These are phyloP conservation scores for Neurospora sp. DNA, from an alignment of 495 filamentous ascomycete species.

Conservation along the genomic window DNA sequence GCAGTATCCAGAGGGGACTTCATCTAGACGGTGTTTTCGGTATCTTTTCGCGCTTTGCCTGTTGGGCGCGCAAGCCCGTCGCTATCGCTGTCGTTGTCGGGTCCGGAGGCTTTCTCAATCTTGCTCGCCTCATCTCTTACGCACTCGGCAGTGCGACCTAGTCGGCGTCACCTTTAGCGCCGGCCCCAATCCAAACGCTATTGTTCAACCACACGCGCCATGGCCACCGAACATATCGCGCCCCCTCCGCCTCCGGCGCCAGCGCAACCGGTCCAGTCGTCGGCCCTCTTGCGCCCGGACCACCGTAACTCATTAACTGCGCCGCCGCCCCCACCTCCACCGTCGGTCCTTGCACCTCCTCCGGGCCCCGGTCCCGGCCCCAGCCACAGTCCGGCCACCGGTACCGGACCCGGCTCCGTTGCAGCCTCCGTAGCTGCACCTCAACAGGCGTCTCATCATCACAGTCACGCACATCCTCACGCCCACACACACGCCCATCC, in stretches of 20 bases:
- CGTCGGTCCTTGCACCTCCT: conserved; percentile 9
- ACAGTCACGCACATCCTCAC: conserved; percentile 1
- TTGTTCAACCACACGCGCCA: conserved; percentile 3
- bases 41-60: not conserved
- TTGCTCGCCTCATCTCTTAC: not conserved
- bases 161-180: not conserved
- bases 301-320: conserved; percentile 17
- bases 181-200: not conserved
- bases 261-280: conserved; percentile 3
- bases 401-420: not conserved
- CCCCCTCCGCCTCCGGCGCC: conserved; percentile 13
- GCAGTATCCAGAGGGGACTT: conserved; percentile 3
- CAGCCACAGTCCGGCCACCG: not conserved
- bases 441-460: not conserved
- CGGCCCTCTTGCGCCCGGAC: conserved; percentile 13
- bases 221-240: conserved; percentile 21
- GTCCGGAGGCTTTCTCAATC: not conserved
- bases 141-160: not conserved
- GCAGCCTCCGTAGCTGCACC: not conserved
- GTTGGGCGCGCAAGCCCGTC: not conserved
- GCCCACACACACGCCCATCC: not conserved
- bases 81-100: not conserved
- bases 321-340: conserved; percentile 10
- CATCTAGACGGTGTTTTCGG: not conserved
- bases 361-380: conserved; percentile 5